phyloP scores from a whole-genome alignment of 768 basidiomycete species.

The Hirschioporus abietinus region DNA sequence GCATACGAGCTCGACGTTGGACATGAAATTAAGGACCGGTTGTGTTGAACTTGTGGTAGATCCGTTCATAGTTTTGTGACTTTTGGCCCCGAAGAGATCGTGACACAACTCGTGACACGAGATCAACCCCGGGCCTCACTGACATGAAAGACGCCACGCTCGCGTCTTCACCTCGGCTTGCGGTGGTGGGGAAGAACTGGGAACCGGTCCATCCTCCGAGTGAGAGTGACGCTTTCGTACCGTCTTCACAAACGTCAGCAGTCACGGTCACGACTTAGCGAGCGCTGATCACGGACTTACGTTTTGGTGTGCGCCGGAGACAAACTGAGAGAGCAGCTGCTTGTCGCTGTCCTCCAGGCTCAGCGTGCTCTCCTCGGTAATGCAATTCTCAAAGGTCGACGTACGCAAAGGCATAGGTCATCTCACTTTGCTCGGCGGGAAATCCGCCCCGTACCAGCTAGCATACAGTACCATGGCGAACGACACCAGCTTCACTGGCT shows the following conservation, averaged over 20 bases:
- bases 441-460: conserved; percentile 39
- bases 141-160: no score
- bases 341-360: conserved; percentile 21
- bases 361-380: conserved; percentile 15
- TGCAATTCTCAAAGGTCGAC: conserved; percentile 13
- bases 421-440: conserved; percentile 37
- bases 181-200: conserved; percentile 46
- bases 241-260: conserved; percentile 26
- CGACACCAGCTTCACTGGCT: conserved; percentile 26
- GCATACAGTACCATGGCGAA: conserved; percentile 56
- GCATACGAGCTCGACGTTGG: no score
- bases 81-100: no score
- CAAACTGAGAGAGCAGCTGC: conserved; percentile 19
- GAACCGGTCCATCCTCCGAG: conserved; percentile 69
- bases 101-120: no score
- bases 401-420: conserved; percentile 62
- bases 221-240: conserved; percentile 51
- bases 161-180: no score
- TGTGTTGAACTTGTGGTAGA: no score
- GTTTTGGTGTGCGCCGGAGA: conserved; percentile 15
- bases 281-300: conserved; percentile 8
- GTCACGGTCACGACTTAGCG: not conserved
- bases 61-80: no score
- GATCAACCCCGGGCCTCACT: no score
- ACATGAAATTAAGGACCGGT: no score